A percentile compares a stretch with the other conserved stretches of the same genome.
Evolutionary conservation across 2,329 filamentous ascomycete genomes (phyloP).

Genomic region (Exophiala oligosperma): DNA sequence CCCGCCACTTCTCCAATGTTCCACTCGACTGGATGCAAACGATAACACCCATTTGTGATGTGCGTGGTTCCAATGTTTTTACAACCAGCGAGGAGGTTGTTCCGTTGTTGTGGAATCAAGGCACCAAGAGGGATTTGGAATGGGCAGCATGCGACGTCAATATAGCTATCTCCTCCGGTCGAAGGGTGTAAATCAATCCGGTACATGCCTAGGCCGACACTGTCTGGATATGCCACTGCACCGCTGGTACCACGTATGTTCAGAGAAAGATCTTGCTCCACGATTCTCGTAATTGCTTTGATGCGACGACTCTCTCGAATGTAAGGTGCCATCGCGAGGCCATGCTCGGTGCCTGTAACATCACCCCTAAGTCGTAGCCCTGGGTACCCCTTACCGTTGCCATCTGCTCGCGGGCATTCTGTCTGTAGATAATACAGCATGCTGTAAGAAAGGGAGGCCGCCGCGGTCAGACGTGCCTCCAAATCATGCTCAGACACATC

Average conservation of each 20-base stretch:
- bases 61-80: conserved; percentile 5
- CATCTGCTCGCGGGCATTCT: conserved; percentile 4
- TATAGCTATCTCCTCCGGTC: conserved; percentile 5
- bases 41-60: conserved; percentile 4
- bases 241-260: background rate
- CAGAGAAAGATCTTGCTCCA: conserved; percentile 5
- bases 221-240: conserved; percentile 1
- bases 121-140: conserved; percentile 3
- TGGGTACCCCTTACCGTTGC: background rate
- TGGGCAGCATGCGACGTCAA: conserved; percentile 3
- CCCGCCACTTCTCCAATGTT: conserved; percentile 3
- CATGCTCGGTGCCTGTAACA: conserved; percentile 1
- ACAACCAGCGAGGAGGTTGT: conserved; percentile 1
- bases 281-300: background rate
- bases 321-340: conserved; percentile 4
- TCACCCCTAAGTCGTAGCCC: conserved; percentile 4
- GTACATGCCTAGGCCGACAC: conserved; percentile 5
- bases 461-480: background rate
- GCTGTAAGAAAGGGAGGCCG: conserved; percentile 7
- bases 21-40: conserved; percentile 4
- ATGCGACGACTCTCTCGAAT: conserved; percentile 1
- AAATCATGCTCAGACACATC: background rate
- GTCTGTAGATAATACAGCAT: conserved; percentile 8
- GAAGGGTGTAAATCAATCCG: conserved; percentile 3
- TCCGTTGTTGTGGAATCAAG: background rate